phyloP scores from a whole-genome alignment of 2,329 filamentous ascomycete species.

The Fusarium verticillioides region DNA sequence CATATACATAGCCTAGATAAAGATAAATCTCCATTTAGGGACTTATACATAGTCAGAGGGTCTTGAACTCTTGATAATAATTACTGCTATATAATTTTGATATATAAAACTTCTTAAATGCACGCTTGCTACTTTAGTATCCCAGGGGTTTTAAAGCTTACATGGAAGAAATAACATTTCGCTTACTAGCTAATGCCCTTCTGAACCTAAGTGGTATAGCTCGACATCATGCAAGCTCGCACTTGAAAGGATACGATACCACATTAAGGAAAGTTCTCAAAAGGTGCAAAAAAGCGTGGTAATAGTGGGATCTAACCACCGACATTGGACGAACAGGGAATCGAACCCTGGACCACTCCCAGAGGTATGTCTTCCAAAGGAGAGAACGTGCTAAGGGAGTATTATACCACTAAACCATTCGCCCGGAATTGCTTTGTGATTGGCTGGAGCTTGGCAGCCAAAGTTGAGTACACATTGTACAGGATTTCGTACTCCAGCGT shows the following conservation, averaged over 20 bases:
- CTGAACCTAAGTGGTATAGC: not conserved
- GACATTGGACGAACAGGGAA: slow-evolving; percentile 34
- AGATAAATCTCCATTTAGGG: too few relatives aligned
- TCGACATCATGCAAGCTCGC: not conserved
- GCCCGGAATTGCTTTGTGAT: slow-evolving; percentile 9
- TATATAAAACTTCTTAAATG: not conserved
- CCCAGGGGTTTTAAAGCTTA: too few relatives aligned
- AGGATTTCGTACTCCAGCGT: rapidly evolving
- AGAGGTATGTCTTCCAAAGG: not conserved
- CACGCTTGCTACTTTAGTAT: not conserved
- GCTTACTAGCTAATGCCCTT: not conserved
- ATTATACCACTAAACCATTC: slow-evolving; percentile 41
- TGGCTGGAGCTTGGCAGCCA: rapidly evolving
- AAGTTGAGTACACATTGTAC: rapidly evolving
- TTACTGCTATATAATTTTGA: not conserved
- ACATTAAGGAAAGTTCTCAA: not conserved
- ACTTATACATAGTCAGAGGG: too few relatives aligned
- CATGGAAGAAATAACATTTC: not conserved
- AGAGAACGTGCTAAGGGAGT: slow-evolving; percentile 30
- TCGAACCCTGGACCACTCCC: slow-evolving; percentile 39
- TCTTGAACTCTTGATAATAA: not conserved
- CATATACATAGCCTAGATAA: too few relatives aligned
- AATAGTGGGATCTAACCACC: slow-evolving; percentile 9
- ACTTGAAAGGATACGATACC: not conserved
- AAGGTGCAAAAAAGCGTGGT: not conserved